Conservation (phyloP, 257 asterid species). For the Gardenia jasminoides region DNA sequence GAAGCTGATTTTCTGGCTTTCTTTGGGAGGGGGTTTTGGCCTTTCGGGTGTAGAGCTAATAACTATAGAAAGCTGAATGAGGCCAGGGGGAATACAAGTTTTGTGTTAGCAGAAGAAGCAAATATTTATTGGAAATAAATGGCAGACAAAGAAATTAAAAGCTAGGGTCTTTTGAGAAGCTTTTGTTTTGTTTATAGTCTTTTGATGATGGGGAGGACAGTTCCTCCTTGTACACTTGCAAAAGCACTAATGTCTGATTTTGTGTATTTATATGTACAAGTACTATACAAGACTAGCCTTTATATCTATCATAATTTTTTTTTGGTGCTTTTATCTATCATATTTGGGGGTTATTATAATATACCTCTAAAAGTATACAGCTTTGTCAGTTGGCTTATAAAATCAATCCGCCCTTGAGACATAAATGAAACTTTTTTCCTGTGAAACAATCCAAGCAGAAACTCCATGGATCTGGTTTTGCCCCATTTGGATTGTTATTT, state of each 20-base stretch:
- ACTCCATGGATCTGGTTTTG: too few species aligned
- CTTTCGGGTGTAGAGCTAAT: constrained; percentile 12
- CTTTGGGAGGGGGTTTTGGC: constrained; percentile 13
- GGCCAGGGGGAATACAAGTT: constrained; percentile 23
- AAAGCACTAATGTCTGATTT: not conserved
- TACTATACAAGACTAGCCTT: too few species aligned
- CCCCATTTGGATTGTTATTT: too few species aligned
- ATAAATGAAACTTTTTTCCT: too few species aligned
- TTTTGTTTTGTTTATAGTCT: constrained; percentile 38
- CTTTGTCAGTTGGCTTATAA: too few species aligned
- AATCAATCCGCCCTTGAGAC: too few species aligned
- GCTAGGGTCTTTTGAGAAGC: constrained; percentile 53
- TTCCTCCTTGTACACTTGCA: constrained; percentile 9
- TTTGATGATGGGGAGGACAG: constrained; percentile 54
- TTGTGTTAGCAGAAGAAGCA: constrained; percentile 22
- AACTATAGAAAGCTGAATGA: not conserved
- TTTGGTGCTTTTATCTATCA: too few species aligned
- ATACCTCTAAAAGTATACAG: too few species aligned
- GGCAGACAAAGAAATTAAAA: constrained; percentile 84
- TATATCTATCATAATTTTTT: too few species aligned
- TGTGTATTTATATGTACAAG: not conserved
- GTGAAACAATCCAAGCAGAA: too few species aligned
- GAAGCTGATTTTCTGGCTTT: constrained; percentile 36
- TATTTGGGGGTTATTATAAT: too few species aligned
- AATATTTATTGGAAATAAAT: constrained; percentile 51